Percentiles rank a stretch among this genome's conserved stretches.
These are phyloP conservation scores for Pythium brassicae DNA, from an alignment of 352 stramenopile species.

Conservation along the genomic window DNA sequence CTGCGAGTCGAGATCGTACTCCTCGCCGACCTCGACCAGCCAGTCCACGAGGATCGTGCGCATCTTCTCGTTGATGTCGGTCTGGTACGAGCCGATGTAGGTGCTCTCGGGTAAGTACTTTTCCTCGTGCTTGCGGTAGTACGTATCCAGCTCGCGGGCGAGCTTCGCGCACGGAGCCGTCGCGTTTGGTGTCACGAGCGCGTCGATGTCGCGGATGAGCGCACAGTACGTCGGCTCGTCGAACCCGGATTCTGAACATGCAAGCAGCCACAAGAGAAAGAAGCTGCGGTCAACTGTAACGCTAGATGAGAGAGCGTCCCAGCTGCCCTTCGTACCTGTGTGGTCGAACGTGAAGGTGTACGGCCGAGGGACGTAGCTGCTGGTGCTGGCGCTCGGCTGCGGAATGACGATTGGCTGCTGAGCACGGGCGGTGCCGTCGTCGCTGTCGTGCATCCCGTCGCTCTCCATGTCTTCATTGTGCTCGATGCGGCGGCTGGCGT, in stretches of 20 bases:
- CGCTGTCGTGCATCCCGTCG: slow-evolving; percentile 6
- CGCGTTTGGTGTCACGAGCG: slow-evolving; percentile 17
- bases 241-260: slow-evolving; percentile 53
- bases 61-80: slow-evolving; percentile 99
- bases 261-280: not conserved
- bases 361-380: slow-evolving; percentile 37
- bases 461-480: slow-evolving; percentile 20
- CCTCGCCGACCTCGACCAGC: slow-evolving; percentile 92
- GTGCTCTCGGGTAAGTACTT: slow-evolving; percentile 64
- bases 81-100: slow-evolving; percentile 83
- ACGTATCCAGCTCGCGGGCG: slow-evolving; percentile 55
- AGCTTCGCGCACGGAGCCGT: slow-evolving; percentile 48
- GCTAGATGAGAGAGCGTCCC: not conserved
- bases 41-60: slow-evolving; percentile 99
- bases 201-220: slow-evolving; percentile 59
- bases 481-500: slow-evolving; percentile 1
- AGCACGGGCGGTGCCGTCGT: not conserved
- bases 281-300: not conserved
- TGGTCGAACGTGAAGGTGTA: slow-evolving; percentile 57
- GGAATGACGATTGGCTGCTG: not conserved
- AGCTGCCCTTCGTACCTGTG: slow-evolving; percentile 15
- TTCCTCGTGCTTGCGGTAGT: slow-evolving; percentile 61
- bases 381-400: not conserved
- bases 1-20: slow-evolving; percentile 80
- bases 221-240: slow-evolving; percentile 49